Evolutionary conservation across 805 yeast genomes (phyloP).

Genomic region (Schwanniomyces vanrijiae): DNA sequence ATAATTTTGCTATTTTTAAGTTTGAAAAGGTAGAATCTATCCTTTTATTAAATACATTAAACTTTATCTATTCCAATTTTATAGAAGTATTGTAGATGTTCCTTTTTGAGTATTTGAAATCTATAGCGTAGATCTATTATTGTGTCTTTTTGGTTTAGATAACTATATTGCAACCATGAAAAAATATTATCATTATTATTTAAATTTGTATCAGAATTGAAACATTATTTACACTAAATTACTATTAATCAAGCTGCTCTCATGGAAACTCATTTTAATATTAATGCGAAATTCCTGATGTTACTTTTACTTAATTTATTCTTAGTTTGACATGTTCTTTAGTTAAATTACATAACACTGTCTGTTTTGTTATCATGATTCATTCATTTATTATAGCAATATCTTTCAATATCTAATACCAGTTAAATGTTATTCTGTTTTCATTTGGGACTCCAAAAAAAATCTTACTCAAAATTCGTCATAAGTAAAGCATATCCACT

Average conservation of each 20-base stretch:
- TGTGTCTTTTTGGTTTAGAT: constrained; percentile 17
- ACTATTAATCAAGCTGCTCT: constrained; percentile 22
- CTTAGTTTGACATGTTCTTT: constrained; percentile 8
- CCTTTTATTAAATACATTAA: constrained; percentile 14
- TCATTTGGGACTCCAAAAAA: constrained; percentile 13
- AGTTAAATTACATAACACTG: constrained; percentile 19
- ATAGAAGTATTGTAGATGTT: constrained; percentile 19
- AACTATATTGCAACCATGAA: constrained; percentile 20
- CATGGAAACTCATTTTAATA: constrained; percentile 13
- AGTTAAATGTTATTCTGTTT: constrained; percentile 10
- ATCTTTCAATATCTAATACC: constrained; percentile 3
- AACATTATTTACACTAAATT: no score
- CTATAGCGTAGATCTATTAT: constrained; percentile 2
- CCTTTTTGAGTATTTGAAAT: constrained; percentile 13
- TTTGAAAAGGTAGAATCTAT: constrained; percentile 12
- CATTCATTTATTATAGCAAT: constrained; percentile 8
- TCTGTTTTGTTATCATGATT: constrained; percentile 16
- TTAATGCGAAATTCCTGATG: constrained; percentile 11
- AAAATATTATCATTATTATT: constrained; percentile 8
- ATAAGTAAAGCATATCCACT: constrained; percentile 4
- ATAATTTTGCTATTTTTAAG: constrained; percentile 12
- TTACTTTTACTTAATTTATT: constrained; percentile 8
- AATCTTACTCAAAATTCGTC: constrained; percentile 8
- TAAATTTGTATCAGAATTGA: constrained; percentile 12
- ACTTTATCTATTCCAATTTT: constrained; percentile 11